These are phyloP conservation scores for Saccharomycopsis crataegensis DNA, from an alignment of 1,139 yeast genomes.

Conservation along the genomic window DNA sequence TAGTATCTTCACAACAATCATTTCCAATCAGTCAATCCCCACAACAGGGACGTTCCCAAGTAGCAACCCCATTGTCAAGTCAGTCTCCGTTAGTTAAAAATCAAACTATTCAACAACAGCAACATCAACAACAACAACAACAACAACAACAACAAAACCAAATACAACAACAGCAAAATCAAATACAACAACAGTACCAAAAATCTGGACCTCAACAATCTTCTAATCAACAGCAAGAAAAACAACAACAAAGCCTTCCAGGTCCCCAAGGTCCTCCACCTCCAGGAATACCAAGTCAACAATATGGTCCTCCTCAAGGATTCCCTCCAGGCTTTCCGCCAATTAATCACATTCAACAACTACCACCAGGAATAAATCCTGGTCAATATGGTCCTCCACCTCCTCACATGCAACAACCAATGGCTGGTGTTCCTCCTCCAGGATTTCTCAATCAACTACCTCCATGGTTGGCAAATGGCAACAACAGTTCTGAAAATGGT, in stretches of 20 bases:
- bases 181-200: not conserved
- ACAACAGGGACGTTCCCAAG: not conserved
- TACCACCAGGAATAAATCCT: slow-evolving; percentile 8
- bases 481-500: not conserved
- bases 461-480: slow-evolving; percentile 7
- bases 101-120: not conserved
- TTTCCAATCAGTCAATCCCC: not conserved
- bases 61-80: not conserved
- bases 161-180: not conserved
- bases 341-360: slow-evolving; percentile 11
- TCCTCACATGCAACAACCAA: slow-evolving; percentile 5
- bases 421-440: slow-evolving; percentile 4
- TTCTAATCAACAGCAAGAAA: not conserved
- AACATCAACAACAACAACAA: not conserved
- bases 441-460: slow-evolving; percentile 6
- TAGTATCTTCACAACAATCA: not conserved
- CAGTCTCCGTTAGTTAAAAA: not conserved
- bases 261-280: slow-evolving; percentile 7
- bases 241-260: not conserved
- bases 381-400: slow-evolving; percentile 3
- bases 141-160: not conserved
- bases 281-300: not conserved
- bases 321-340: slow-evolving; percentile 15
- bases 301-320: not conserved
- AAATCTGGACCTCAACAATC: not conserved